A percentile compares a stretch with the other conserved stretches of the same genome.
Evolutionary conservation across 2,329 filamentous ascomycete genomes (phyloP).

Genomic region (Alternaria arborescens): DNA sequence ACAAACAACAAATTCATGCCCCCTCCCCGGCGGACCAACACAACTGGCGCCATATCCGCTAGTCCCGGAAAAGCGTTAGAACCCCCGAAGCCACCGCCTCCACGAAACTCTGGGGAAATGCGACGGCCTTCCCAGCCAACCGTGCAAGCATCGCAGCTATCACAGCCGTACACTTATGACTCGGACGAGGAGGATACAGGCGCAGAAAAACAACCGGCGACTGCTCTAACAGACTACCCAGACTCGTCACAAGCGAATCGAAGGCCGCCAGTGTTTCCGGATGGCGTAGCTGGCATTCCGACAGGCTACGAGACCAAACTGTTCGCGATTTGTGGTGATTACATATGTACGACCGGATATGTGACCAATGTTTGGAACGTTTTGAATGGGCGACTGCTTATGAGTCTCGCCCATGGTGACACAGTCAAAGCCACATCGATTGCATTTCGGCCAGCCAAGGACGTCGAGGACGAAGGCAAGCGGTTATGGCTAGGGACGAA

Average conservation of each 20-base stretch:
- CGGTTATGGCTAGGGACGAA: constrained; percentile 91
- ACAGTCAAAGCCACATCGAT: constrained; percentile 82
- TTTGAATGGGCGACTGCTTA: constrained; percentile 78
- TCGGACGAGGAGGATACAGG: constrained; percentile 60
- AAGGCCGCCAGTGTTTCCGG: constrained; percentile 77
- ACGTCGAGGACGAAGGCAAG: constrained; percentile 81
- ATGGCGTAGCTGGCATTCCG: constrained; percentile 76
- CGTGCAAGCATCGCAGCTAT: constrained; percentile 26
- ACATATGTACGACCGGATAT: constrained; percentile 85
- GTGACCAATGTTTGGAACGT: constrained; percentile 90
- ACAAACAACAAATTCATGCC: constrained; percentile 41
- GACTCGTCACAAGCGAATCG: constrained; percentile 86
- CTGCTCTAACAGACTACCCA: constrained; percentile 73
- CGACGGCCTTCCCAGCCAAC: constrained; percentile 33
- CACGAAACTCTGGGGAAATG: constrained; percentile 47
- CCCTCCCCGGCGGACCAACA: constrained; percentile 48
- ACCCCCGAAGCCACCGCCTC: constrained; percentile 46
- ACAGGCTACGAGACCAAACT: constrained; percentile 88
- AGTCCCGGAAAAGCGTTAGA: constrained; percentile 35
- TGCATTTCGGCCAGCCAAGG: constrained; percentile 82
- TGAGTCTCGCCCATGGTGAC: constrained; percentile 85
- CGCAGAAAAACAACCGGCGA: constrained; percentile 58
- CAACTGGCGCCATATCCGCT: constrained; percentile 21
- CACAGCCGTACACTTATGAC: constrained; percentile 51
- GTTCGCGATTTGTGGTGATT: constrained; percentile 87